Evolutionary conservation across 2,329 filamentous ascomycete genomes (phyloP), one percentile per base, ranked within the genome.

Genomic region (Cercospora sp.): DNA sequence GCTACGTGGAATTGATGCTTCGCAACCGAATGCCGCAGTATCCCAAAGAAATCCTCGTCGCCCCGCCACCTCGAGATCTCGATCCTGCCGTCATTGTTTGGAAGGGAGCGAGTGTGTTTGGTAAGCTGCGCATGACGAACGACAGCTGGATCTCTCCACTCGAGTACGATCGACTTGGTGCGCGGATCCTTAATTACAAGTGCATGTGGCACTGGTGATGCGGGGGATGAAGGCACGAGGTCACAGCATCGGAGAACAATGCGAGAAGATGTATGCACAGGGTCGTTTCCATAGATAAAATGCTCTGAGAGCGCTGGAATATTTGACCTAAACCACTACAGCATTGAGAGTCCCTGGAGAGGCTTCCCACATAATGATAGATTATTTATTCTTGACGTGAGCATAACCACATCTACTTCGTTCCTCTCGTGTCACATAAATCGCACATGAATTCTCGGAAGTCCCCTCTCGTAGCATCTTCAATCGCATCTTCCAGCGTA

Each of bases 91-190:
- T 98, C n/a, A 91, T 98, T 63, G 90, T 90, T 8, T 99, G 95
- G 95, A 99, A 99, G 85, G 95, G 95, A 3, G 95, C 92, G 0
- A 97, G 93, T 77, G 94, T 99, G 16, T 99, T 97, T 83, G 94
- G 93, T 2, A 93, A 96, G 81, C 82, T 98, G 73, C 87, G 89
- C 68, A 83, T 83, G 57, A 94, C 93, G 16, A 98, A 98, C 80
- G 95, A 99, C 79, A 95, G 91, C 75, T 99, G 95, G 95, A 92
- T 98, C 76, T 91, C 90, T 13, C 87, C 88, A 58, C 85, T 90
- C 75, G 94, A 98, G 83, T 97, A 94, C 80, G 93, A 97, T 81
- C 87, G 92, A 67, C 79, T 97, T 64, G 94, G 94, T 3, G 86
- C 89, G 68, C 87, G 95, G 76, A 86, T 94, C 67, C 82, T 99